phyloP scores from a whole-genome alignment of 768 basidiomycete genomes.

The Suillus subluteus region DNA sequence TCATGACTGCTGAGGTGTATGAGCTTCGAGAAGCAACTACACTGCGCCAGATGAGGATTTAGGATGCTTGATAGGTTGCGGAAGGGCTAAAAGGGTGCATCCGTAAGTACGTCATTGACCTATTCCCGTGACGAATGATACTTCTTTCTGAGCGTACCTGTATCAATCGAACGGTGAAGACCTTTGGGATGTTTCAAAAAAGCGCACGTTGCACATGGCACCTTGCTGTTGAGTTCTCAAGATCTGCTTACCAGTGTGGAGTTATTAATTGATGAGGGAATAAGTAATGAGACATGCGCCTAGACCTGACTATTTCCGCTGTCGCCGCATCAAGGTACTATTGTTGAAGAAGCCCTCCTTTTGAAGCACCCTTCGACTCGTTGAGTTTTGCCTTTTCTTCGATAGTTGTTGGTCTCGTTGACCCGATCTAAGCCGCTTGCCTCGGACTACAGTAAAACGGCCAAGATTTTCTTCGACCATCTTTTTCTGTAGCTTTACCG shows the following conservation, averaged over 20 bases:
- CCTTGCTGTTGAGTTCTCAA: constrained; percentile 29
- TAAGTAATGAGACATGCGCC: background rate
- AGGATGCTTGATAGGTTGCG: constrained; percentile 12
- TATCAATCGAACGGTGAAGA: constrained; percentile 11
- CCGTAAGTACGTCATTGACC: constrained; percentile 64
- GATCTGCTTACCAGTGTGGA: constrained; percentile 1
- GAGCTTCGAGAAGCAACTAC: constrained; percentile 28
- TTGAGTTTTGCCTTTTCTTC: constrained; percentile 5
- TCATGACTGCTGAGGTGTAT: constrained; percentile 44
- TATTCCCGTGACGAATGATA: constrained; percentile 47
- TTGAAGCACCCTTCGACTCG: background rate
- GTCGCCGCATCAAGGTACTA: background rate
- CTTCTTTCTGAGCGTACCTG: constrained; percentile 26
- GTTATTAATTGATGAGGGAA: constrained; percentile 6
- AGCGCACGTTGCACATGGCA: constrained; percentile 4
- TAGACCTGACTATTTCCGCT: background rate
- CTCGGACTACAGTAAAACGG: background rate
- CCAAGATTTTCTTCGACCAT: background rate
- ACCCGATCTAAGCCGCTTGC: constrained; percentile 5
- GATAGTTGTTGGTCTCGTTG: constrained; percentile 4
- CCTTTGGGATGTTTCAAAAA: constrained; percentile 2
- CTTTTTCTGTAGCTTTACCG: background rate
- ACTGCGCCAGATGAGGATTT: constrained; percentile 20
- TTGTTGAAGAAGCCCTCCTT: background rate
- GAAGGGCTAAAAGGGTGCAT: constrained; percentile 22